Base-by-base conservation (phyloP, 345 rosid genomes). In the Aquilaria sinensis region DNA sequence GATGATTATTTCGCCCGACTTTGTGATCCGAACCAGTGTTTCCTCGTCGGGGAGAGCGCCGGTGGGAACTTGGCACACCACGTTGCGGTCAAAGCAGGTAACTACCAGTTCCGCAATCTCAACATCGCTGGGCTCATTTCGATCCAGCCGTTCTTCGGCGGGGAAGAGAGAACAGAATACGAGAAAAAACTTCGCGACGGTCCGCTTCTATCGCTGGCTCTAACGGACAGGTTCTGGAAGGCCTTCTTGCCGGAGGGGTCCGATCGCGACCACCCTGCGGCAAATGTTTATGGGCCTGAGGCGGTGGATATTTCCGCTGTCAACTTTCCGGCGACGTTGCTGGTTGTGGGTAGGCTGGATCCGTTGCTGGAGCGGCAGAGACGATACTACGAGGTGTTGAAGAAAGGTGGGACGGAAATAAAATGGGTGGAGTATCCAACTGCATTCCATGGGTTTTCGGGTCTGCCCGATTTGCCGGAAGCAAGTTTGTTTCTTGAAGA, bases 301-400 rank as follows among this genome's bases (percentile, higher is more conserved):
- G 60, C 69, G 1, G 64, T 3, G 4, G 61, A 33, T 31, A 66
- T 70, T 4, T 62, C 72, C 12, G 64, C 32, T 5, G 7, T 75
- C 34, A 51, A 63, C 7, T 67, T 71, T 31, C 79, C 75, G 15
- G 32, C 49, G 1, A 63, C 73, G 8, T 13, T 70, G 2, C 62
- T 70, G 56, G 9, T 70, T 5, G 71, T 62, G 2, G 78, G 73
- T 5, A 79, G 78, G 31, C 4, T 74, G 2, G 84, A 80, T 62
- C 79, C 75, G 45, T 56, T 80, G 23, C 53, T 71, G 14, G 84
- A 80, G 43, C 74, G 81, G 84, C 75, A 80, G 51, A 71, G 60
- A 12, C 69, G 70, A 57, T 77, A 80, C 62, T 58, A 47, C 8
- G 57, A 74, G 14, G 72, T 75, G 53, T 53, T 80, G 56, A 67